Evolutionary conservation across 305 asterid genomes (phyloP).

Genomic region (Fraxinus velutina): DNA sequence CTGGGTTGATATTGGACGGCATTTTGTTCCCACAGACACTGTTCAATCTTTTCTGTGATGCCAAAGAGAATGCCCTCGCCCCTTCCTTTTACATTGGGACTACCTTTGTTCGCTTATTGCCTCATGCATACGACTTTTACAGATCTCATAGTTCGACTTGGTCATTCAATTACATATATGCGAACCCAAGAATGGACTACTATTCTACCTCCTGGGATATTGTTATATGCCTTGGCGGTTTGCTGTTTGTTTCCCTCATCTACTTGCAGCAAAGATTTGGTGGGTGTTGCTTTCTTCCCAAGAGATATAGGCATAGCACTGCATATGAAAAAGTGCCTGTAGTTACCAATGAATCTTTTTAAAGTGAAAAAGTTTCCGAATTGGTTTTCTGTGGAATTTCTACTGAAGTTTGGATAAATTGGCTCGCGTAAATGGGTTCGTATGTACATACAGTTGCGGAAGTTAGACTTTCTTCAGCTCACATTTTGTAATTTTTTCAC

Average conservation of each 20-base stretch:
- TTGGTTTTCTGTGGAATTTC: background rate
- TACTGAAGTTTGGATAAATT: background rate
- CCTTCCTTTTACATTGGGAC: slow-evolving; percentile 66
- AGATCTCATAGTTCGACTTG: slow-evolving; percentile 52
- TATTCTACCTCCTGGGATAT: slow-evolving; percentile 91
- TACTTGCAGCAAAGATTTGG: slow-evolving; percentile 86
- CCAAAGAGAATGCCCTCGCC: slow-evolving; percentile 51
- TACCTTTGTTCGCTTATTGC: slow-evolving; percentile 67
- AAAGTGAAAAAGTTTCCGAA: background rate
- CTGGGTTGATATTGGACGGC: slow-evolving; percentile 70
- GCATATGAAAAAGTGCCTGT: slow-evolving; percentile 71
- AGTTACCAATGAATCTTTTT: slow-evolving; percentile 33
- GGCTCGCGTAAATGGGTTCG: background rate
- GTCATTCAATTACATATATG: slow-evolving; percentile 43
- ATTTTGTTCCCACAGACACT: slow-evolving; percentile 72
- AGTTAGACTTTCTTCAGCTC: background rate
- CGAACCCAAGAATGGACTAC: slow-evolving; percentile 44
- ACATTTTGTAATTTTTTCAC: background rate
- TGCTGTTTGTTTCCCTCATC: slow-evolving; percentile 42
- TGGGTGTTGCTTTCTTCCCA: slow-evolving; percentile 60
- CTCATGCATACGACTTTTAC: slow-evolving; percentile 79
- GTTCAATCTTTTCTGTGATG: slow-evolving; percentile 56
- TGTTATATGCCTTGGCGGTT: slow-evolving; percentile 49
- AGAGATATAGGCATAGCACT: slow-evolving; percentile 35
- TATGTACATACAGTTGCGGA: background rate